Evolutionary conservation across 1,139 yeast genomes (phyloP).

Genomic region (Hansenula sp.): DNA sequence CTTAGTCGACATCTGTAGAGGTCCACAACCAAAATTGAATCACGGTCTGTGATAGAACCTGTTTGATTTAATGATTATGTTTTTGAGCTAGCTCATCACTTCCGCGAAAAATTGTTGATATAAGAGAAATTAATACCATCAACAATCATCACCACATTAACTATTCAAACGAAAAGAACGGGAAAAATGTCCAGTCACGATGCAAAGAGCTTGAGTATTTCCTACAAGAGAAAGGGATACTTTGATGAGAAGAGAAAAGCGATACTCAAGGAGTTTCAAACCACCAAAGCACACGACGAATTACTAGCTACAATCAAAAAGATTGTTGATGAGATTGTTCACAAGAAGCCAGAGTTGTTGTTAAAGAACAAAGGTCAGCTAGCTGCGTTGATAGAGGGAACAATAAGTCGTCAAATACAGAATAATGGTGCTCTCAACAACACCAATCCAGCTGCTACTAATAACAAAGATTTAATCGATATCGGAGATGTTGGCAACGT

Average conservation of each 20-base stretch:
- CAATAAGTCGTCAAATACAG: slow-evolving; percentile 6
- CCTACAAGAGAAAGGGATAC: slow-evolving; percentile 19
- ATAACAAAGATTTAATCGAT: slow-evolving; percentile 1
- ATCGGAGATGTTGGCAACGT: slow-evolving; percentile 7
- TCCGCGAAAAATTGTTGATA: neutral
- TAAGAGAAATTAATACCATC: no score
- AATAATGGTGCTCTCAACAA: neutral
- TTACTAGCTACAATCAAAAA: slow-evolving; percentile 11
- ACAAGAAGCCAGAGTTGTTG: slow-evolving; percentile 17
- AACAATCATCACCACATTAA: no score
- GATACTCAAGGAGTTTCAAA: slow-evolving; percentile 11
- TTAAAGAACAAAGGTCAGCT: slow-evolving; percentile 18
- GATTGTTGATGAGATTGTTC: slow-evolving; percentile 11
- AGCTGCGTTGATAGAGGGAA: slow-evolving; percentile 19
- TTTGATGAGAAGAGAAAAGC: slow-evolving; percentile 16
- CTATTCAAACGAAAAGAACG: neutral
- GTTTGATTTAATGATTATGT: no score
- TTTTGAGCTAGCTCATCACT: no score
- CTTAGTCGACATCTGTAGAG: neutral
- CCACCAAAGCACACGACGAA: slow-evolving; percentile 12
- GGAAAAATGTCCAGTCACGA: slow-evolving; percentile 4
- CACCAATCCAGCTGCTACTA: neutral
- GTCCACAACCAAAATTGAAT: no score
- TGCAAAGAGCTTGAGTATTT: slow-evolving; percentile 11
- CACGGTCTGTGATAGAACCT: no score